Evolutionary conservation across 352 stramenopile species (phyloP).

Genomic region (Globisporangium abappressorium): DNA sequence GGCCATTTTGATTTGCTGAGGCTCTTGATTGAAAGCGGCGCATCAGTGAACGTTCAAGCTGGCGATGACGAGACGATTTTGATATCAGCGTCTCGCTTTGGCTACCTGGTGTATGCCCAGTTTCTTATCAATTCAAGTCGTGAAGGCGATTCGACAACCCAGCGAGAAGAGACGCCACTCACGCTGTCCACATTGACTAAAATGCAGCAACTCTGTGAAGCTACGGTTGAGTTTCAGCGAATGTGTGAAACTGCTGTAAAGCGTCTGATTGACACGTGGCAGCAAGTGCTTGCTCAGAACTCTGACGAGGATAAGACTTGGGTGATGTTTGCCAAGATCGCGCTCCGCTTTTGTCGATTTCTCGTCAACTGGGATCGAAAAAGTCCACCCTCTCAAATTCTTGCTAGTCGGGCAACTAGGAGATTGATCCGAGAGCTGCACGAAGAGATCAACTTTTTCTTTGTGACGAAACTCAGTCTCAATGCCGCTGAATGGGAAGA

Average conservation of each 20-base stretch:
- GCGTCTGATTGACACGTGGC: background rate
- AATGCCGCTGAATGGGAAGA: background rate
- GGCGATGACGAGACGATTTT: background rate
- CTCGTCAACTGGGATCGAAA: background rate
- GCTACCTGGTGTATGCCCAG: background rate
- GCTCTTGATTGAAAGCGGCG: background rate
- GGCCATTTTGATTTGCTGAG: background rate
- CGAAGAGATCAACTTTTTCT: background rate
- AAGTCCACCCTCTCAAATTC: background rate
- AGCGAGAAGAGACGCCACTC: background rate
- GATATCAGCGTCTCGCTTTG: background rate
- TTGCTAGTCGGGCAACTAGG: background rate
- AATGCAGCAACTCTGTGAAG: background rate
- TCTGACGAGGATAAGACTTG: background rate
- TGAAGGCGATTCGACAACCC: background rate
- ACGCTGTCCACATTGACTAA: background rate
- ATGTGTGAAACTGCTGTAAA: background rate
- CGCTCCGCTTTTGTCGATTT: background rate
- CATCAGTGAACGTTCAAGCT: background rate
- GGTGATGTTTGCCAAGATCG: slow-evolving; percentile 1
- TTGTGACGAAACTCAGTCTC: background rate
- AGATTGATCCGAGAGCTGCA: background rate
- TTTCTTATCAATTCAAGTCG: background rate
- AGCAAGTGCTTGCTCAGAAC: background rate
- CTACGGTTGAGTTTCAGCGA: background rate